phyloP scores from a whole-genome alignment of 306 rosid species.

The Fragaria vesca region DNA sequence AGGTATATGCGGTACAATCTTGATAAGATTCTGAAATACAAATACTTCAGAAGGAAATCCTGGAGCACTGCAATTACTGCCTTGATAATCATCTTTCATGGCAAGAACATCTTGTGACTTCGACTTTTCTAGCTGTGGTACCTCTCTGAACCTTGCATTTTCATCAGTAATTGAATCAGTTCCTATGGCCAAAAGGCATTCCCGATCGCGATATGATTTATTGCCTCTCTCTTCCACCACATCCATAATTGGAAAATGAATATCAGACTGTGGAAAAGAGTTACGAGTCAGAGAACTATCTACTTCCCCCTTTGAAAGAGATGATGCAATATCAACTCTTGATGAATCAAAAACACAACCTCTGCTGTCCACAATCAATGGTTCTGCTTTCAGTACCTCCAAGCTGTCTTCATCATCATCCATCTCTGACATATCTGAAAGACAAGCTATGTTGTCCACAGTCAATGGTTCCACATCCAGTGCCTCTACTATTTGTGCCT shows the following conservation, averaged over 20 bases:
- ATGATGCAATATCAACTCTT: conserved; percentile 10
- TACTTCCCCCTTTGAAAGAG: conserved; percentile 12
- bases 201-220: background rate
- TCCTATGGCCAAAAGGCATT: background rate
- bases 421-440: background rate
- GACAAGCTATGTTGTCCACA: background rate
- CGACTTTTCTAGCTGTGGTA: background rate
- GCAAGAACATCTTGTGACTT: background rate
- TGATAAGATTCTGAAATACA: conserved; percentile 19
- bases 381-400: conserved; percentile 1
- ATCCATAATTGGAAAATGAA: background rate
- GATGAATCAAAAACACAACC: background rate
- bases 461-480: conserved; percentile 10
- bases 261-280: conserved; percentile 1
- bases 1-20: conserved; percentile 15
- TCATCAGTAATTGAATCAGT: background rate
- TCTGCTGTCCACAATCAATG: background rate
- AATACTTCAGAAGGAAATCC: background rate
- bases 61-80: background rate
- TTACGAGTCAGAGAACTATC: conserved; percentile 10
- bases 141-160: background rate
- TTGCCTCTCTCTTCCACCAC: background rate
- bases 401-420: conserved; percentile 2
- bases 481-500: background rate
- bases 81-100: conserved; percentile 1